Evolutionary conservation across 331 rosid species (phyloP).

Genomic region (Arachis monticola): DNA sequence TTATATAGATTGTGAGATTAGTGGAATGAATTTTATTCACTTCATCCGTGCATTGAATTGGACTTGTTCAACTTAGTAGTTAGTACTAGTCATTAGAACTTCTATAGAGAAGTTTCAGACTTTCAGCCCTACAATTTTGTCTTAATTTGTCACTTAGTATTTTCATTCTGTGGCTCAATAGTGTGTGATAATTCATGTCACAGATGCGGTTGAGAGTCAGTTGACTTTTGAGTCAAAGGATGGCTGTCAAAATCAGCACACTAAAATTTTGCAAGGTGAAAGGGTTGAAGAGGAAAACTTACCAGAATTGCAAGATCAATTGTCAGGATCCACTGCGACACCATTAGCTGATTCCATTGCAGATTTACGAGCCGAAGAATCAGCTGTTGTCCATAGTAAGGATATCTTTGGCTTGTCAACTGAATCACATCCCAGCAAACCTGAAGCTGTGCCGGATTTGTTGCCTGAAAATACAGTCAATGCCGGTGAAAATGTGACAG

Average conservation of each 20-base stretch:
- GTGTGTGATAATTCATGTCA: conserved; percentile 22
- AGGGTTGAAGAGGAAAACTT: conserved; percentile 32
- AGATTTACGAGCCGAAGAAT: conserved; percentile 44
- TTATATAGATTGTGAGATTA: neutral
- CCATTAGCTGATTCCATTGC: conserved; percentile 40
- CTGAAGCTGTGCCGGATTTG: conserved; percentile 45
- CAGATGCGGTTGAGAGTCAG: conserved; percentile 48
- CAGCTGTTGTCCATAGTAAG: conserved; percentile 26
- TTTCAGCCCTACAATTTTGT: conserved; percentile 15
- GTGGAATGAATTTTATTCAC: conserved; percentile 4
- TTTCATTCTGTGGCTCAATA: conserved; percentile 23
- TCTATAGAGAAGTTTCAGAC: conserved; percentile 1
- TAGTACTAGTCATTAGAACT: neutral
- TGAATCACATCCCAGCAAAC: conserved; percentile 39
- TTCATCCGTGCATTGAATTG: neutral
- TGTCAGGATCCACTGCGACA: conserved; percentile 36
- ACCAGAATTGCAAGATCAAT: conserved; percentile 38
- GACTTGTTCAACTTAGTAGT: neutral
- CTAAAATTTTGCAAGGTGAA: conserved; percentile 31
- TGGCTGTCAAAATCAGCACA: conserved; percentile 41
- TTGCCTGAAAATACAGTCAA: conserved; percentile 30
- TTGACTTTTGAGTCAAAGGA: conserved; percentile 39
- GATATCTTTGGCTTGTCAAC: conserved; percentile 40
- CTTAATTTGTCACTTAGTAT: conserved; percentile 24
- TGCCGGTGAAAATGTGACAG: conserved; percentile 35